Evolutionary conservation across 805 yeast genomes (phyloP), one percentile per base, ranked within the genome.

Genomic region (Yarrowia phangngaensis): DNA sequence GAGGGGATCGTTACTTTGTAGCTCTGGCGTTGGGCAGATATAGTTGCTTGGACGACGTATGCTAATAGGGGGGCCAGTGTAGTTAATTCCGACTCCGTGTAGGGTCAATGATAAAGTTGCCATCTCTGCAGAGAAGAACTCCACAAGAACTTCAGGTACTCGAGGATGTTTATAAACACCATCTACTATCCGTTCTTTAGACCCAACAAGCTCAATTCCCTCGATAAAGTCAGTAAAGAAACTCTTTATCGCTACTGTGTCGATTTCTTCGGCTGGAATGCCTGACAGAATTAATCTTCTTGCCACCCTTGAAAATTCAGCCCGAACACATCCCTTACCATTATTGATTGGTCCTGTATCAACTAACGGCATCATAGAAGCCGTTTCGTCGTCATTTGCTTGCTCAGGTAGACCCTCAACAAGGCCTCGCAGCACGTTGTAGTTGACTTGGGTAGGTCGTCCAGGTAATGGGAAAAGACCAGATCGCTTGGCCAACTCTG

Each of bases 391-490:
- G 9, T 34, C 29, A 3, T 33, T 36, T 19, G 54, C 51, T 17
- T 34, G 38, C 6, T 28, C 51, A 6, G 50, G 54, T 11, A 50
- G 35, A 23, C 28, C 55, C 45, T 49, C 57, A 26, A 23, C 50
- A 13, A 45, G 32, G 6, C 50, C 50, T 7, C 40, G 20, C 19
- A 45, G 12, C 6, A 32, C 40, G n/a, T 31, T 32, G 32, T 45
- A 34, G 30, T 54, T 28, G 49, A 41, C 30, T 30, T 51, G 13
- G 54, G 56, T 0, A 79, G 79, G 54, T 6, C 35, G 48, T 11
- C 56, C 55, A 1, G 92, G 90, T 13, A 76, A 68, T 2, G 89
- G 86, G 58, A 86, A 87, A 2, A 84, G 63, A 0, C 95, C 95
- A 1, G 86, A 75, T 13, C 83, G 66, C 58, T 86, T 87, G 5